Base-by-base conservation (phyloP, 164 flowering plant species). In the Annona squamosa region DNA sequence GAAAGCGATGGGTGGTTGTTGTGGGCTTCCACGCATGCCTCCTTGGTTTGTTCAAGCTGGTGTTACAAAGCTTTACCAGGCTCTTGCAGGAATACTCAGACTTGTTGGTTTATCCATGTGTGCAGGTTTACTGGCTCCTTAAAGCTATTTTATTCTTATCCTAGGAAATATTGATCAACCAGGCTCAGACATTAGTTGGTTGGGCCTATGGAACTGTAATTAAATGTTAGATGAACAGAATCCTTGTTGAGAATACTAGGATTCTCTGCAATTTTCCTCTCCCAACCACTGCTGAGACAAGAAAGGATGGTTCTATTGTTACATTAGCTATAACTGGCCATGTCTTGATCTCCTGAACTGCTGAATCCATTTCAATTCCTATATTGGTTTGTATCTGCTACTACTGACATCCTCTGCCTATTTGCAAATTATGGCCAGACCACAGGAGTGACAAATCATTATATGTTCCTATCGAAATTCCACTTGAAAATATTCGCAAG, bases 41-140 rank as follows among this genome's bases (percentile, higher is more conserved):
- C 98, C 99, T 75, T 95, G 99, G 99, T 91, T 93, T 83, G 67
- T 71, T 69, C 37, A 83, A 79, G 82, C 81, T 77, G 91, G 93
- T 46, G 84, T 91, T 76, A 84, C 76, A 76, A 89, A 91, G 72
- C 77, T 93, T 10, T 95, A 95, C 72, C 74, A 80, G 68, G 71
- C 89, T 72, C 90, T 95, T 79, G 87, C 93, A 10, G 88, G 93
- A 69, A 82, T 86, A 79, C 88, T 93, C 67, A 83, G 99, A 82
- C 93, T 95, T 69, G 90, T 90, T 61, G 90, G 97, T 72, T 81
- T 91, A 77, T 88, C 93, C 46, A 70, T 81, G 44, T 57, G 86
- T 75, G 82, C 95, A 91, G 97, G 97, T 94, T 64, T 82, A 63
- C 76, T 77, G 44, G 46, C 44, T 74, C 78, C 69, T 68, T 12